Conservation (phyloP, 2,329 filamentous ascomycete genomes). For the Trichoderma sp. region DNA sequence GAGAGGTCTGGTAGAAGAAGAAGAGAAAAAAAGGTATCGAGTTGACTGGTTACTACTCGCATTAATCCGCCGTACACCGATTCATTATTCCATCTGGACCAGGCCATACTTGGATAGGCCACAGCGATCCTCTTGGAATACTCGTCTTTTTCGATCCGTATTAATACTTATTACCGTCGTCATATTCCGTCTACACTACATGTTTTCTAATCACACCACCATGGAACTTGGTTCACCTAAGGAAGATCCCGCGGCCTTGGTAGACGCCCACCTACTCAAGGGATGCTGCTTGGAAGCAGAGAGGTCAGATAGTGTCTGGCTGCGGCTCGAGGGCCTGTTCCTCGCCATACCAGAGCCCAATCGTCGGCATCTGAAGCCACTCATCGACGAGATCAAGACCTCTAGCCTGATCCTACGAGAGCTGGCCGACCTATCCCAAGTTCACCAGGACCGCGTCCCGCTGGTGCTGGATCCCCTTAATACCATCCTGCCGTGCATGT, state of each 20-base stretch:
- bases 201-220: not conserved
- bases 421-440: constrained; percentile 55
- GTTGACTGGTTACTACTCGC: not conserved
- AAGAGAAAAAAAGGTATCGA: not conserved
- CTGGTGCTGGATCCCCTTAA: constrained; percentile 57
- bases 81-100: not conserved
- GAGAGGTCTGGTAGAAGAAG: not conserved
- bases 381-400: constrained; percentile 50
- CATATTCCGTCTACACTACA: not conserved
- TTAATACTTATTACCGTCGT: not conserved
- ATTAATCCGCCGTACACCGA: not conserved
- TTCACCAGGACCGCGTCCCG: constrained; percentile 52
- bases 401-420: constrained; percentile 52
- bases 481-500: constrained; percentile 57
- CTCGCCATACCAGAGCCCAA: constrained; percentile 45
- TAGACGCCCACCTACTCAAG: constrained; percentile 45
- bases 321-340: constrained; percentile 52
- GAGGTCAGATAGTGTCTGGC: constrained; percentile 50
- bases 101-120: constrained; percentile 11
- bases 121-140: not conserved
- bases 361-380: constrained; percentile 48
- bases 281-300: constrained; percentile 59
- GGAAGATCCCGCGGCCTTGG: constrained; percentile 31
- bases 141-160: not conserved
- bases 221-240: constrained; percentile 25